Percentiles rank a stretch among this genome's conserved stretches.
These are phyloP conservation scores for Linderniella brevidens DNA, from an alignment of 257 asterid genomes.

Conservation along the genomic window DNA sequence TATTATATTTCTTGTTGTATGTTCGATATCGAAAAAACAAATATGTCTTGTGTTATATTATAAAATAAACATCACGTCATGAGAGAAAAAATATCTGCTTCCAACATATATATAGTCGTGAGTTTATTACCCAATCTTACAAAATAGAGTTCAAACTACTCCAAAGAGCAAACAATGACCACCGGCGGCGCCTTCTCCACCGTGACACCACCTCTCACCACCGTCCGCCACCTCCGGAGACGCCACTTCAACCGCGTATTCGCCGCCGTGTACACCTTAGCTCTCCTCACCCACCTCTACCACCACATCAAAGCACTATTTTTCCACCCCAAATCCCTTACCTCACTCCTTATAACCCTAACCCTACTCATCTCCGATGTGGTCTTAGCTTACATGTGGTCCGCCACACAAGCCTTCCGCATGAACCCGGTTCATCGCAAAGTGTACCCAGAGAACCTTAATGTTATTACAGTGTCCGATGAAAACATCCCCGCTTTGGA, in stretches of 20 bases:
- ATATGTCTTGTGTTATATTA: too few species aligned
- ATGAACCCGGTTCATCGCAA: conserved; percentile 21
- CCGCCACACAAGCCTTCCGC: conserved; percentile 32
- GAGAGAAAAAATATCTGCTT: too few species aligned
- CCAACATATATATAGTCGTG: too few species aligned
- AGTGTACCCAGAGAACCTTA: conserved; percentile 24
- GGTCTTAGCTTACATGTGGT: conserved; percentile 43
- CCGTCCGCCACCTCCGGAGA: conserved; percentile 21
- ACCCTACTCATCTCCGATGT: conserved; percentile 25
- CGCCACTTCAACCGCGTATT: conserved; percentile 35
- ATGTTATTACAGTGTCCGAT: neutral
- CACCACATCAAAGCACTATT: conserved; percentile 26
- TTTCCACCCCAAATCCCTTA: conserved; percentile 13
- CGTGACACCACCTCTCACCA: conserved; percentile 26
- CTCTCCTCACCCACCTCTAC: conserved; percentile 37
- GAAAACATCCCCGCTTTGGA: conserved; percentile 36
- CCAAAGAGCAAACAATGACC: too few species aligned
- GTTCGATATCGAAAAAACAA: too few species aligned
- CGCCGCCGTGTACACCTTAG: conserved; percentile 27
- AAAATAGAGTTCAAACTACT: too few species aligned
- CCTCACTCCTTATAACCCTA: conserved; percentile 14
- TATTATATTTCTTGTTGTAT: too few species aligned
- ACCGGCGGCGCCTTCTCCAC: neutral
- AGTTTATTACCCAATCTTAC: too few species aligned
- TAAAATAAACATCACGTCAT: too few species aligned